Conservation (phyloP, 2,329 filamentous ascomycete genomes). For the Microdochium trichocladiopsis region DNA sequence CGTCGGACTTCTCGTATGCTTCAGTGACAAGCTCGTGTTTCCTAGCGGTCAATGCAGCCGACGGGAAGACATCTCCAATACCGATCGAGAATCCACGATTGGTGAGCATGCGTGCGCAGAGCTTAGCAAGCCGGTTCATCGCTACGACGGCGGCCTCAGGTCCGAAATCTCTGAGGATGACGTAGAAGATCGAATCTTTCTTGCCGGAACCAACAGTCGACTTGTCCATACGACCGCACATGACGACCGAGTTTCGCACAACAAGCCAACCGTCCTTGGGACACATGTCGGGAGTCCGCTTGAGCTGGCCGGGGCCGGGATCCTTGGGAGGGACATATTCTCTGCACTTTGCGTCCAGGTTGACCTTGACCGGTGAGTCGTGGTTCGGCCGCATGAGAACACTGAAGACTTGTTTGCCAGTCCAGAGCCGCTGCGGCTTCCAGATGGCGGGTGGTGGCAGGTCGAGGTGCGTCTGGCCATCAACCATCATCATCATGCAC, state of each 20-base stretch:
- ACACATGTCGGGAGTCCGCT: conserved; percentile 60
- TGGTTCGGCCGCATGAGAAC: conserved; percentile 86
- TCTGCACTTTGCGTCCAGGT: conserved; percentile 88
- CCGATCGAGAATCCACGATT: conserved; percentile 95
- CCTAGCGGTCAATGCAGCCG: conserved; percentile 57
- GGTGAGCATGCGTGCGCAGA: conserved; percentile 81
- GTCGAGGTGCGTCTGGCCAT: conserved; percentile 69
- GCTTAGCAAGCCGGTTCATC: conserved; percentile 89
- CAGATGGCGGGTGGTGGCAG: conserved; percentile 80
- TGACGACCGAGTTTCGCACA: conserved; percentile 91
- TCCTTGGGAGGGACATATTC: conserved; percentile 50
- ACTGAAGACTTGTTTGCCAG: conserved; percentile 94
- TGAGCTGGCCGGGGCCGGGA: conserved; percentile 41
- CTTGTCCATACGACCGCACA: conserved; percentile 98
- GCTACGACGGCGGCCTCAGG: conserved; percentile 80
- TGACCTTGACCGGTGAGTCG: conserved; percentile 74
- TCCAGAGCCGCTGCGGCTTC: conserved; percentile 86
- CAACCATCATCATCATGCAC: conserved; percentile 97
- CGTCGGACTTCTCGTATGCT: conserved; percentile 76
- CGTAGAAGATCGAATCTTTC: conserved; percentile 96
- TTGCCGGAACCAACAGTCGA: conserved; percentile 94
- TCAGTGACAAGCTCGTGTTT: conserved; percentile 71
- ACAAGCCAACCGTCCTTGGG: conserved; percentile 87
- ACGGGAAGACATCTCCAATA: conserved; percentile 89
- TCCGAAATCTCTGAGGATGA: conserved; percentile 91